Evolutionary conservation across 805 yeast species (phyloP).

Genomic region (Geotrichum ghanense): DNA sequence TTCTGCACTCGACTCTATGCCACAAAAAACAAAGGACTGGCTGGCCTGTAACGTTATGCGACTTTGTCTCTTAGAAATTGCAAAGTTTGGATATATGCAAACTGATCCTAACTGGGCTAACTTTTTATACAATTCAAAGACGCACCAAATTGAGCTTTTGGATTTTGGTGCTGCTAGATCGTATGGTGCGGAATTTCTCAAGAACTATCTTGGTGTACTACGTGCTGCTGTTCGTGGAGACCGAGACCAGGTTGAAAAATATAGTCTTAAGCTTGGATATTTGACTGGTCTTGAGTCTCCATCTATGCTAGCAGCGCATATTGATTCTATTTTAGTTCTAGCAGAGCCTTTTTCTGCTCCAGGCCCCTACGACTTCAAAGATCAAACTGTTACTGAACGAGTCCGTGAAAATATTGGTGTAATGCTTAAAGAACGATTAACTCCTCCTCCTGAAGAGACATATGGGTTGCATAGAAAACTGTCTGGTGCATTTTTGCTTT

Average conservation of each 20-base stretch:
- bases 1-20: constrained; percentile 20
- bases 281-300: constrained; percentile 83
- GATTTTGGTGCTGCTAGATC: constrained; percentile 95
- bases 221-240: constrained; percentile 67
- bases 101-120: constrained; percentile 99
- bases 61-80: constrained; percentile 75
- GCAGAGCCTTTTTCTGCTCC: constrained; percentile 80
- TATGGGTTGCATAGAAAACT: constrained; percentile 92
- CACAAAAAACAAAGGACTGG: constrained; percentile 63
- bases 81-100: constrained; percentile 83
- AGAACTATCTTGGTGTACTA: constrained; percentile 56
- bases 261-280: constrained; percentile 69
- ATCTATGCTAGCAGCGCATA: constrained; percentile 83
- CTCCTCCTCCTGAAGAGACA: constrained; percentile 98
- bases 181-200: constrained; percentile 55
- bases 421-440: constrained; percentile 82
- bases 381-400: constrained; percentile 88
- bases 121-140: constrained; percentile 66
- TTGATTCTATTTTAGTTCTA: constrained; percentile 77
- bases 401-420: constrained; percentile 78
- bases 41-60: constrained; percentile 81
- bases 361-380: constrained; percentile 54
- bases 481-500: constrained; percentile 84
- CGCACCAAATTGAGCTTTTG: constrained; percentile 66
- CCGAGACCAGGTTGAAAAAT: constrained; percentile 47